Percentiles rank a stretch among this genome's conserved stretches.
These are phyloP conservation scores for Skeletonema costatum DNA, from an alignment of 108 stramenopile genomes.

Conservation along the genomic window DNA sequence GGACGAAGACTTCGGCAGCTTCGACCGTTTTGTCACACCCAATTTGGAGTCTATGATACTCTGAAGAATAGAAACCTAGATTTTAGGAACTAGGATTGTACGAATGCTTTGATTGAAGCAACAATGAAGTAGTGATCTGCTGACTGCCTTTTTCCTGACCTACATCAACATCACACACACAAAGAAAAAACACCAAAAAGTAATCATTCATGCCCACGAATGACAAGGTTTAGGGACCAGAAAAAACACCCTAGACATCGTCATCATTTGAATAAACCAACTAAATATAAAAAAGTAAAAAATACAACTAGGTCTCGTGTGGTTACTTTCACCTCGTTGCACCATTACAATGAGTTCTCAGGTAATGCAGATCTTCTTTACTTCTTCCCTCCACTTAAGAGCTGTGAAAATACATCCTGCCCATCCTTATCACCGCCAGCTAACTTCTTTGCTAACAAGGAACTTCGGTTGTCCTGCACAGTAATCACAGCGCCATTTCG, in stretches of 20 bases:
- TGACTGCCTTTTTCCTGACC: neutral
- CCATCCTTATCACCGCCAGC: conserved; percentile 71
- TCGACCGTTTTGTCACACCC: conserved; percentile 12
- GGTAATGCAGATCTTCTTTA: neutral
- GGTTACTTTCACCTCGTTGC: neutral
- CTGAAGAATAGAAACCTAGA: neutral
- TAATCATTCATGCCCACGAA: neutral
- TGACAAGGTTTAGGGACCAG: neutral
- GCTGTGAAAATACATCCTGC: conserved; percentile 27
- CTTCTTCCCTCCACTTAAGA: conserved; percentile 43
- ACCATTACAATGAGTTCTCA: neutral
- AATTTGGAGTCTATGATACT: conserved; percentile 2
- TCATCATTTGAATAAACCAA: neutral
- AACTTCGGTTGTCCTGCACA: conserved; percentile 77
- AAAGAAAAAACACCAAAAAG: neutral
- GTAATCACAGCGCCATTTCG: conserved; percentile 76
- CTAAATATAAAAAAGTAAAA: neutral
- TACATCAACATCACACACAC: neutral
- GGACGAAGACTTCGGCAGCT: conserved; percentile 14
- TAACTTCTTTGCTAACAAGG: conserved; percentile 66
- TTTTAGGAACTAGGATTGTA: neutral
- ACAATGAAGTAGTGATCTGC: neutral
- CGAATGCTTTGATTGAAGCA: neutral
- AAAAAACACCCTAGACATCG: neutral
- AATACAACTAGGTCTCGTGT: neutral